Evolutionary conservation across 805 yeast species (phyloP).

Genomic region (Candida orba): DNA sequence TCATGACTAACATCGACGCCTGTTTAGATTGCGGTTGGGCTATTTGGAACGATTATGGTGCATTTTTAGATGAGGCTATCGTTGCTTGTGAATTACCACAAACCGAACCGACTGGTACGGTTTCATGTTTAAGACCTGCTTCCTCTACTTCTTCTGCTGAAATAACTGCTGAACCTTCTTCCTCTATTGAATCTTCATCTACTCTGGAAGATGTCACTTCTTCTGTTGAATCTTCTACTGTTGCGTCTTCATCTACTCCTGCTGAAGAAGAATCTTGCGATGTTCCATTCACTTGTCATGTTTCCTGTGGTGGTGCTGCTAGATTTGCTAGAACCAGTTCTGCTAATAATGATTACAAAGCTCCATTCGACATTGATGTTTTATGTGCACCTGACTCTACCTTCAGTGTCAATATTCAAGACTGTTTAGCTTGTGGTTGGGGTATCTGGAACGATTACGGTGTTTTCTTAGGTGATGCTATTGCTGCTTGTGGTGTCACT

Average conservation of each 20-base stretch:
- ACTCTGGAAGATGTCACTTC: neutral
- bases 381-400: constrained; percentile 14
- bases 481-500: constrained; percentile 6
- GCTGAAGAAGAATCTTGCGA: no score
- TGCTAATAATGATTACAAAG: neutral
- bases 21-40: constrained; percentile 33
- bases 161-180: no score
- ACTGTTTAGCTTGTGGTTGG: constrained; percentile 32
- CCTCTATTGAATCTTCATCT: neutral
- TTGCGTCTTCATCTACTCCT: no score
- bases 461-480: constrained; percentile 10
- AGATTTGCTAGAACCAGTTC: neutral
- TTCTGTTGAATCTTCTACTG: neutral
- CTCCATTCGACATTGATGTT: constrained; percentile 8
- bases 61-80: constrained; percentile 11
- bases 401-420: constrained; percentile 13
- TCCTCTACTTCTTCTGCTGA: no score
- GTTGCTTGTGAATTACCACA: constrained; percentile 11
- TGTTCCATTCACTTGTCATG: no score
- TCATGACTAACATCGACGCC: constrained; percentile 10
- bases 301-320: no score
- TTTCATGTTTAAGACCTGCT: neutral
- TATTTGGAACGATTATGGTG: constrained; percentile 25
- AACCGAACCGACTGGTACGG: constrained; percentile 20
- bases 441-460: constrained; percentile 27